These are phyloP conservation scores for Sclerotinia borealis DNA, from an alignment of 2,329 filamentous ascomycete genomes.

Conservation along the genomic window DNA sequence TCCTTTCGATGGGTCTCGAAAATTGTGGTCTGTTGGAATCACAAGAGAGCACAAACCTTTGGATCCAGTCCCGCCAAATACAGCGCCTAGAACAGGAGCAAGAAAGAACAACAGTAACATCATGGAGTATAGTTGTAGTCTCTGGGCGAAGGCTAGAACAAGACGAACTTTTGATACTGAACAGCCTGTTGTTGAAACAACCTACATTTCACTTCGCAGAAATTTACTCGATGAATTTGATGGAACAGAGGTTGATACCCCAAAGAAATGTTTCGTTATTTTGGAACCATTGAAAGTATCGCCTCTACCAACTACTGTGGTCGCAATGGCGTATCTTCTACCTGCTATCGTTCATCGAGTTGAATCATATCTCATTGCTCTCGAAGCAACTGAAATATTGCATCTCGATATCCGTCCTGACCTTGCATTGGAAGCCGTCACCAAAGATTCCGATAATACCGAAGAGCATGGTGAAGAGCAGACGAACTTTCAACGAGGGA, in stretches of 20 bases:
- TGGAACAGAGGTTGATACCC: constrained; percentile 40
- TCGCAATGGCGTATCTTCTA: constrained; percentile 66
- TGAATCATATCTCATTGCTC: constrained; percentile 72
- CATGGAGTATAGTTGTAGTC: constrained; percentile 75
- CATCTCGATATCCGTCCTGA: constrained; percentile 58
- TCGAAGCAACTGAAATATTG: constrained; percentile 66
- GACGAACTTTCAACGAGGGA: constrained; percentile 71
- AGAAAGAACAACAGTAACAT: constrained; percentile 52
- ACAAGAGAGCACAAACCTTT: constrained; percentile 54
- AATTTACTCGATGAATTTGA: constrained; percentile 72
- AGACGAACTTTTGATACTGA: constrained; percentile 51
- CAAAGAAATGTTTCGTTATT: constrained; percentile 59
- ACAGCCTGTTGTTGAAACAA: constrained; percentile 77
- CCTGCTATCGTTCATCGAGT: constrained; percentile 80
- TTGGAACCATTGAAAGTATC: constrained; percentile 74
- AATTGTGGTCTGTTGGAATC: constrained; percentile 49
- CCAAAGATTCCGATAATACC: constrained; percentile 83
- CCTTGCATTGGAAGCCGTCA: constrained; percentile 81
- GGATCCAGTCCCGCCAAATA: constrained; percentile 58
- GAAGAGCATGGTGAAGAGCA: constrained; percentile 64
- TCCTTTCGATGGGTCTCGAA: constrained; percentile 56
- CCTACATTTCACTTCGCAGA: constrained; percentile 68
- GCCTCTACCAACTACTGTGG: constrained; percentile 60
- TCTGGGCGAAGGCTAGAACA: constrained; percentile 56
- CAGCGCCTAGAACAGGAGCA: constrained; percentile 42